Evolutionary conservation across 352 stramenopile genomes (phyloP).

Genomic region (Pythium aquatile): DNA sequence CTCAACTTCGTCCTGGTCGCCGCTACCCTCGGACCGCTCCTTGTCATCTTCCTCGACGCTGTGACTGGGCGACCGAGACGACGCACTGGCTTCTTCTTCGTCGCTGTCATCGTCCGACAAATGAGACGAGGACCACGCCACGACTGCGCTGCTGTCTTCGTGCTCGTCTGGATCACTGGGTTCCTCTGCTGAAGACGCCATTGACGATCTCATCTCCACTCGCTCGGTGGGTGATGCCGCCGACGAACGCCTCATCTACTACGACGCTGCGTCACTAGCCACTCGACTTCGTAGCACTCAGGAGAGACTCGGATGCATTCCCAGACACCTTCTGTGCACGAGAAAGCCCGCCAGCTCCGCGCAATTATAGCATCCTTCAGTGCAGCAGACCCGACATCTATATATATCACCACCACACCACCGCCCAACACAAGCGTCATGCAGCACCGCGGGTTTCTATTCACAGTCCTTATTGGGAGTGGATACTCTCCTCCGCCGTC

Average conservation of each 20-base stretch:
- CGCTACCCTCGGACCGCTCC: not conserved
- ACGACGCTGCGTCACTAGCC: not conserved
- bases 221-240: not conserved
- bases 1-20: not conserved
- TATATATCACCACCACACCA: conserved; percentile 1
- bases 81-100: conserved; percentile 9
- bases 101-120: conserved; percentile 29
- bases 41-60: conserved; percentile 12
- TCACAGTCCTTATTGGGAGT: not conserved
- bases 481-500: not conserved
- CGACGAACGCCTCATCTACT: not conserved
- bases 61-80: conserved; percentile 19
- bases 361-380: not conserved
- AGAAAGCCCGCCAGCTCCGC: not conserved
- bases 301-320: not conserved
- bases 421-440: not conserved
- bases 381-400: not conserved
- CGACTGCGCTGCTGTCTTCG: conserved; percentile 9
- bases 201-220: not conserved
- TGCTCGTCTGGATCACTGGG: not conserved
- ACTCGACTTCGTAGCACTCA: not conserved
- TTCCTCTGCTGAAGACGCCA: not conserved
- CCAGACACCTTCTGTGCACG: not conserved
- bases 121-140: conserved; percentile 20
- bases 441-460: not conserved